Evolutionary conservation across 2,329 filamentous ascomycete genomes (phyloP).

Genomic region (Peltaster fructicola): DNA sequence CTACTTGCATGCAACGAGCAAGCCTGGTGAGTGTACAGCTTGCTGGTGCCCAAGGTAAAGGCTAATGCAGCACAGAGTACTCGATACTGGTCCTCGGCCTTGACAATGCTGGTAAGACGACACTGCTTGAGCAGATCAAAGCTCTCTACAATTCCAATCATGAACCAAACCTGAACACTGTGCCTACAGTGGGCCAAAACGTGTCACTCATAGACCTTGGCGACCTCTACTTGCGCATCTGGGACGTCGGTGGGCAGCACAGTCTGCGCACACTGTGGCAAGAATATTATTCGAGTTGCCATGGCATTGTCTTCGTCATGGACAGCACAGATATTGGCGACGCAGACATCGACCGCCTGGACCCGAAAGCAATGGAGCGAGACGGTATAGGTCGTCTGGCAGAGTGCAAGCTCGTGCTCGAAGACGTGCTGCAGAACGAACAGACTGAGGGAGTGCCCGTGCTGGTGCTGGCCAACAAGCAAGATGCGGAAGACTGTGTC

Average conservation of each 20-base stretch:
- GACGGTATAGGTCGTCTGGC: constrained; percentile 44
- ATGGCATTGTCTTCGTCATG: constrained; percentile 95
- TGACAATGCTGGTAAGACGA: constrained; percentile 97
- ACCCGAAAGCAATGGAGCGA: constrained; percentile 3
- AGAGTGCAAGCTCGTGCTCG: constrained; percentile 77
- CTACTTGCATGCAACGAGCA: constrained; percentile 88
- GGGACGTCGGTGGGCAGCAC: constrained; percentile 93
- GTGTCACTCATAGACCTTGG: constrained; percentile 79
- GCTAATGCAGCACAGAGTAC: constrained; percentile 48
- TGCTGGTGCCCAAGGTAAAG: neutral
- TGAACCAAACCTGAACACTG: constrained; percentile 60
- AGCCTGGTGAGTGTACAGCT: constrained; percentile 54
- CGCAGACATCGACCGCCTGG: constrained; percentile 44
- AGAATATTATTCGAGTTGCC: constrained; percentile 82
- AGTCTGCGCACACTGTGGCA: constrained; percentile 83
- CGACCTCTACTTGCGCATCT: constrained; percentile 95
- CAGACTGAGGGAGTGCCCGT: constrained; percentile 86
- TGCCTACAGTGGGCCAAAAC: constrained; percentile 94
- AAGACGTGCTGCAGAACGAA: constrained; percentile 71
- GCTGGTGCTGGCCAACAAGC: constrained; percentile 88
- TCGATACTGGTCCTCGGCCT: constrained; percentile 92
- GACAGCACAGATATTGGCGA: constrained; percentile 89
- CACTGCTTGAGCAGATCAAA: constrained; percentile 92
- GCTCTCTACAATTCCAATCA: constrained; percentile 54
- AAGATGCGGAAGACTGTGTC: constrained; percentile 91